A percentile compares a stretch with the other conserved stretches of the same genome.
Conservation (phyloP, 2,329 filamentous ascomycete species). For the Verticillium klebahnii region DNA sequence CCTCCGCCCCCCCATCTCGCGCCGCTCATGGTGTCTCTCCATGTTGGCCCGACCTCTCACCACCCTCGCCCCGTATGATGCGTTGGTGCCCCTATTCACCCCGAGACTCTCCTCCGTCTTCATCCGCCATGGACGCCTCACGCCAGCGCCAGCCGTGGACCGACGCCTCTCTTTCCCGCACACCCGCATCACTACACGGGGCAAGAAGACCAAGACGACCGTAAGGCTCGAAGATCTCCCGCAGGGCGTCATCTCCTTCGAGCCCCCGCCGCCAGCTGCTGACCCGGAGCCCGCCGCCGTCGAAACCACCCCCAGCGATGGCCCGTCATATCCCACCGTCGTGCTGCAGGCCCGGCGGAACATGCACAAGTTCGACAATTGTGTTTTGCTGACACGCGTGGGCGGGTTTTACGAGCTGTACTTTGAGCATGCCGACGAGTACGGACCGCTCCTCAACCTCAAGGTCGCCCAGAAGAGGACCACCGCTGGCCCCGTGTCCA, state of each 20-base stretch:
- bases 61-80: conserved; percentile 9
- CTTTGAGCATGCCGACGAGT: conserved; percentile 90
- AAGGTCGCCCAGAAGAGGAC: conserved; percentile 77
- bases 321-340: conserved; percentile 73
- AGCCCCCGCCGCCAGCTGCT: conserved; percentile 14
- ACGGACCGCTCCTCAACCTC: conserved; percentile 78
- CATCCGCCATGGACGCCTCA: conserved; percentile 6
- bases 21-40: conserved; percentile 10
- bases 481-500: conserved; percentile 73
- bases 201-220: conserved; percentile 51
- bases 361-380: conserved; percentile 87
- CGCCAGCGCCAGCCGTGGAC: background rate
- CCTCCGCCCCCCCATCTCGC: background rate
- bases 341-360: conserved; percentile 82
- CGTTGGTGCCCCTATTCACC: conserved; percentile 2
- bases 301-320: conserved; percentile 38
- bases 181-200: conserved; percentile 23
- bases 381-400: conserved; percentile 85
- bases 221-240: conserved; percentile 53
- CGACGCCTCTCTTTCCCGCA: background rate
- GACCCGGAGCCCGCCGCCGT: conserved; percentile 6
- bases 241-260: conserved; percentile 41
- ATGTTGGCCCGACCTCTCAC: conserved; percentile 12
- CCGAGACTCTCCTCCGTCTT: conserved; percentile 4
- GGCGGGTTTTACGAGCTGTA: conserved; percentile 98